Base-by-base conservation (phyloP, 2,329 filamentous ascomycete species). In the Epicoccum nigrum region DNA sequence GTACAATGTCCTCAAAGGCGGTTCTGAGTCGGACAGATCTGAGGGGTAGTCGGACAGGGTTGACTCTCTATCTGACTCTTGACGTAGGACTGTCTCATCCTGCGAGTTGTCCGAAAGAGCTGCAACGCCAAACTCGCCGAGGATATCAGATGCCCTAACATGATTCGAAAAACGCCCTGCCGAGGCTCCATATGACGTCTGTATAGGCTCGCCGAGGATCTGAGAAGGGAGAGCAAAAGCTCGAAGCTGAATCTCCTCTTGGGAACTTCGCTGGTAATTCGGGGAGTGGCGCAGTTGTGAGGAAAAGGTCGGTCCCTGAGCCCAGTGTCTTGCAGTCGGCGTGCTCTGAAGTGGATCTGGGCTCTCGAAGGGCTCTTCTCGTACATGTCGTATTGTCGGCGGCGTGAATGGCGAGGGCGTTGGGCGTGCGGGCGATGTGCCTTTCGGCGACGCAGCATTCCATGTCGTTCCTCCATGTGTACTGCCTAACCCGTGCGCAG, bases 341-440 rank as follows among this genome's bases (percentile, higher is more conserved):
- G 63, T 62, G 37, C 25, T 46, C 35, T 68, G 63, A 2, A 71
- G 56, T 2, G 65, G 64, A 54, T 71, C 68, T n/a, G 68, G 67
- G 32, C 68, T 71, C 33, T 69, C 67, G 39, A 53, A 56, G n/a
- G 28, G 51, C 25, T 59, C 49, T 40, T 38, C 20, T 23, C n/a
- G 35, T 11, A 21, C 30, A 11, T 20, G 15, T 9, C 41, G 42
- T 9, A 51, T 51, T 15, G 49, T 37, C 7, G 21, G 30, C 8
- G 60, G 62, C 47, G 64, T 63, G 33, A 61, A 49, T n/a, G 63
- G 58, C 35, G 63, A 67, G 35, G 28, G 38, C 16, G 32, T 38
- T 8, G 54, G 61, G 39, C 55, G 58, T 34, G 16, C 45, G 13
- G 51, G 54, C 28, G 47, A 54, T 23, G n/a, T 41, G 25, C n/a